phyloP scores from a whole-genome alignment of 495 filamentous ascomycete genomes.

The Neohortaea acidophila region DNA sequence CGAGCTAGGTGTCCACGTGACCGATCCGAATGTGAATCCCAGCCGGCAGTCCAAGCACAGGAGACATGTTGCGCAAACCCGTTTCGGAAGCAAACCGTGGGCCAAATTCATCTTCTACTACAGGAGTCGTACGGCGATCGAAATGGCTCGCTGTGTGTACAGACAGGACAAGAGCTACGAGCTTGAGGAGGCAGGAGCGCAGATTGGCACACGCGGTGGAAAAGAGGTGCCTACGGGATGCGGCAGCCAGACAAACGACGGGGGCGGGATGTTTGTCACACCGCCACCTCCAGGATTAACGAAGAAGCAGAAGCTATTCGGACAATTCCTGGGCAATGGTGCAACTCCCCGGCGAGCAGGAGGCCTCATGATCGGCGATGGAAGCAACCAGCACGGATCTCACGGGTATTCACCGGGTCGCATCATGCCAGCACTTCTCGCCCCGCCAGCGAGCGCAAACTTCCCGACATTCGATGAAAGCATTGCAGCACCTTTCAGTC shows the following conservation, averaged over 20 bases:
- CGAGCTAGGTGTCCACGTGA: neutral
- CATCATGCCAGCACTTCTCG: too few species aligned
- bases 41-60: constrained; percentile 6
- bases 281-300: too few species aligned
- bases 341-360: too few species aligned
- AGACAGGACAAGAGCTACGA: constrained; percentile 1
- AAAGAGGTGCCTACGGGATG: neutral
- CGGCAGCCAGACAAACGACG: neutral
- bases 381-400: too few species aligned
- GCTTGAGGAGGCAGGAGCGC: neutral
- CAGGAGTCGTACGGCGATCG: constrained; percentile 3
- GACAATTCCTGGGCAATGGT: too few species aligned
- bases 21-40: neutral
- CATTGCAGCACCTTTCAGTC: too few species aligned
- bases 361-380: too few species aligned
- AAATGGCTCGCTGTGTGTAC: neutral
- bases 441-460: too few species aligned
- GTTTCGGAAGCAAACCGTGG: constrained; percentile 9
- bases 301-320: too few species aligned
- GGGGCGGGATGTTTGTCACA: neutral
- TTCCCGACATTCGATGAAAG: too few species aligned
- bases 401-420: too few species aligned
- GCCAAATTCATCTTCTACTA: constrained; percentile 15
- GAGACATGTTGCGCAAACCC: constrained; percentile 3
- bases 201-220: neutral